Evolutionary conservation across 2,329 filamentous ascomycete genomes (phyloP), one percentile per base, ranked within the genome.

Genomic region (Trichoderma harzianum): DNA sequence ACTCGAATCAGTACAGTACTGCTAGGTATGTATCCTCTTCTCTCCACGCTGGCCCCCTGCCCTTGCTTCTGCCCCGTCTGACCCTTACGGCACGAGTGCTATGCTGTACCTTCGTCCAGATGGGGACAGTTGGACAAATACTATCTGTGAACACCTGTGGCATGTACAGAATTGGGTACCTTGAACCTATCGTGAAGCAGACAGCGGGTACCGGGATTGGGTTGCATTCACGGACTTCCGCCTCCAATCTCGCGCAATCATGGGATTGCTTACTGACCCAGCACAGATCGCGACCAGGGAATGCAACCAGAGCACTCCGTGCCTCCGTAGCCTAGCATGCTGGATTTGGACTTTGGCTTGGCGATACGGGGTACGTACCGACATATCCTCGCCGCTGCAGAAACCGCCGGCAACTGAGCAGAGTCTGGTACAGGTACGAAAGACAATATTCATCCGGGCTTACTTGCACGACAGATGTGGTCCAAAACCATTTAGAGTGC

Each of bases 361-460:
- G 24, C 30, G 43, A 69, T 61, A 61, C 26, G 28, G 39, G 26
- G 26, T 28, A 32, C 39, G 57, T 32, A 58, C 32, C 11, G 30
- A 18, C 18, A 14, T 3, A 3, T 39, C 7, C 14, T 43, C 60
- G 21, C 8, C 26, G 30, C 30, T 34, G 47, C n/a, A 12, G 26
- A 55, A 16, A 21, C 43, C 30, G n/a, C 43, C 43, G 28, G 28
- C 28, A 30, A 30, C 28, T 30, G 28, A 30, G 28, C 28, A 30
- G 28, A 30, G 28, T 30, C 32, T 34, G 32, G n/a, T 57, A 36
- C 47, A 39, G 21, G 63, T 57, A 66, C 53, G 53, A 55, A 6
- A 47, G 28, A 57, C 28, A 61, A 36, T 32, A 53, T 53, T 62
- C 55, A n/a, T 34, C 66, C 66, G 66, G 66, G 66, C 66, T 69